Percentiles rank a stretch among this genome's conserved stretches.
phyloP scores from a whole-genome alignment of 1,284 basidiomycete species.

The Macrocystidia cucumis region DNA sequence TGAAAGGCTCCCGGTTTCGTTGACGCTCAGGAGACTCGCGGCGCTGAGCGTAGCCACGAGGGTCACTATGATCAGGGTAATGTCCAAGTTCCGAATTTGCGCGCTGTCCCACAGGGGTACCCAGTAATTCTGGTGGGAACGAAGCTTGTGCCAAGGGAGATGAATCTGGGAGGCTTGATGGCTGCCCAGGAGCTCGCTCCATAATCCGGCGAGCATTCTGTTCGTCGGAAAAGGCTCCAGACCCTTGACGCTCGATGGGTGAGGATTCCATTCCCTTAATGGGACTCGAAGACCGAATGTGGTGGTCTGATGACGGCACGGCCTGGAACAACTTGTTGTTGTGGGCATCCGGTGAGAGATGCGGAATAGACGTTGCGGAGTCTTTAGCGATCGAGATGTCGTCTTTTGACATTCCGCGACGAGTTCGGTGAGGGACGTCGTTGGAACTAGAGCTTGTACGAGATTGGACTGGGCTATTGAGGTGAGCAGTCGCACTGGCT shows the following conservation, averaged over 20 bases:
- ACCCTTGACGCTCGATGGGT: constrained; percentile 23
- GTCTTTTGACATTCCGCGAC: constrained; percentile 47
- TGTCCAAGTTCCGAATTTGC: constrained; percentile 75
- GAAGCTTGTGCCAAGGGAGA: constrained; percentile 46
- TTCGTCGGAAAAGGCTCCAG: constrained; percentile 26
- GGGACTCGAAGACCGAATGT: constrained; percentile 39
- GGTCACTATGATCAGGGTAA: constrained; percentile 54
- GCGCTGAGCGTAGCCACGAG: constrained; percentile 28
- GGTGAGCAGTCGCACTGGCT: constrained; percentile 6
- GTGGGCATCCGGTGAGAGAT: constrained; percentile 42
- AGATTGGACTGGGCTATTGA: constrained; percentile 25
- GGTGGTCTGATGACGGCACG: constrained; percentile 30
- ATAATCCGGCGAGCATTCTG: constrained; percentile 28
- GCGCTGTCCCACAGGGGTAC: constrained; percentile 35
- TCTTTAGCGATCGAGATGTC: constrained; percentile 47
- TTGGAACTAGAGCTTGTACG: constrained; percentile 50
- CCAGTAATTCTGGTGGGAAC: constrained; percentile 21
- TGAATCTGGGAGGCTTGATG: constrained; percentile 44
- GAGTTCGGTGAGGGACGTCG: constrained; percentile 24
- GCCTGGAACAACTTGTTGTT: constrained; percentile 58
- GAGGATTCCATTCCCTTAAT: constrained; percentile 30
- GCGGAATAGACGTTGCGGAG: constrained; percentile 51
- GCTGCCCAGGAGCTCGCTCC: constrained; percentile 33
- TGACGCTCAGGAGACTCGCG: constrained; percentile 48
- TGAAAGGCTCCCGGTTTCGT: constrained; percentile 36